A percentile compares a stretch with the other conserved stretches of the same genome.
These are phyloP conservation scores for Clavispora carvajalis DNA, from an alignment of 805 yeast species.

Conservation along the genomic window DNA sequence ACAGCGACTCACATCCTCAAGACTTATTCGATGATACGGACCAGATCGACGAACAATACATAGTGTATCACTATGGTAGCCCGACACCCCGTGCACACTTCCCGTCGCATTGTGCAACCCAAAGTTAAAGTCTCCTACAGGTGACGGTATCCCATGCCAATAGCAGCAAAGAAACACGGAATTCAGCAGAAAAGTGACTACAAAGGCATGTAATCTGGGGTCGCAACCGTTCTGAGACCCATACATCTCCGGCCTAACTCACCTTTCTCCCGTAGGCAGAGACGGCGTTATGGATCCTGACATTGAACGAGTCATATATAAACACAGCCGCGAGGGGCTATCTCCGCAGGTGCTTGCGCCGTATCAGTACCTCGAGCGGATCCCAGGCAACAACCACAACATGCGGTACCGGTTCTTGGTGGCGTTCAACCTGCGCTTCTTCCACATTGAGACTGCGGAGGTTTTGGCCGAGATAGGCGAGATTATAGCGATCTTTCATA, in stretches of 20 bases:
- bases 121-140: no score
- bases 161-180: no score
- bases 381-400: conserved; percentile 31
- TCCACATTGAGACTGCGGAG: conserved; percentile 20
- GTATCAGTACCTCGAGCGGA: conserved; percentile 24
- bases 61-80: no score
- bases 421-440: conserved; percentile 31
- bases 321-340: neutral
- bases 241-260: neutral
- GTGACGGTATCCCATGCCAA: no score
- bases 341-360: conserved; percentile 13
- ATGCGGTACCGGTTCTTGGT: conserved; percentile 25
- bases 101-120: no score
- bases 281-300: conserved; percentile 2
- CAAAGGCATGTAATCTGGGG: no score
- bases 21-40: no score
- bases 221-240: neutral
- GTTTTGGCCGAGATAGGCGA: conserved; percentile 23
- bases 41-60: no score
- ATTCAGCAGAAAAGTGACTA: no score
- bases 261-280: no score
- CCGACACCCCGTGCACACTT: no score
- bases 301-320: conserved; percentile 6
- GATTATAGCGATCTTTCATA: conserved; percentile 31
- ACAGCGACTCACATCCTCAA: no score